Evolutionary conservation across 31 red algal species (phyloP), one percentile per base, ranked within the genome.

Genomic region (Odonthalia washingtoniensis): DNA sequence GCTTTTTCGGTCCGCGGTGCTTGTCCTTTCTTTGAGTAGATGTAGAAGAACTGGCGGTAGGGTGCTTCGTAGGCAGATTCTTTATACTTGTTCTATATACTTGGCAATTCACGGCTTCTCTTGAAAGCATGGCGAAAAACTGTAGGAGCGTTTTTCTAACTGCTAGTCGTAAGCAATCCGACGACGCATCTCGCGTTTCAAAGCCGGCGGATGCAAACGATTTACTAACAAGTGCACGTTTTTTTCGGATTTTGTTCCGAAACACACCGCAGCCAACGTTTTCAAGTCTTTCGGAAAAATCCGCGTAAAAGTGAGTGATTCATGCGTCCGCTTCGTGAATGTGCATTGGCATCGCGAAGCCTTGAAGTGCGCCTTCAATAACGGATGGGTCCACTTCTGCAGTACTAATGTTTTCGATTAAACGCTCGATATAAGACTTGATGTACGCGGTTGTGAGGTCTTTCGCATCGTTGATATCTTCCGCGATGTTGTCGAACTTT

Each of bases 41-140:
- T 52, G n/a, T n/a, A 0, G 17, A 16, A n/a, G 43, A 57, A 14
- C 49, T 9, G 21, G 49, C 40, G 42, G 6, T 73, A 30, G 21
- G 4, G 18, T 65, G 6, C 6, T 75, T 83, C 5, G 31, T 0
- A 5, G 80, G 80, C 32, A 36, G 5, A 67, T 83, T 0, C 38
- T 72, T 70, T 0, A 4, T 70, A 4, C 69, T 62, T 28, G 61
- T 27, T 27, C 35, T 5, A 63, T 86, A 86, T 3, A 42, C 34
- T 53, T 86, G 82, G 42, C 69, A 75, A n/a, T 86, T 86, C 26
- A 49, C 46, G 21, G 70, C 82, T 75, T 86, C 69, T 52, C 82
- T 65, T 34, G 44, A 52, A 21, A 86, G 82, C 72, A 60, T 31
- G 17, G 32, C 30, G 70, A 75, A 37, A 68, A 75, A 86, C 4